A percentile compares a stretch with the other conserved stretches of the same genome.
These are phyloP conservation scores for Croton setiger DNA, from an alignment of 441 rosid species.

Conservation along the genomic window DNA sequence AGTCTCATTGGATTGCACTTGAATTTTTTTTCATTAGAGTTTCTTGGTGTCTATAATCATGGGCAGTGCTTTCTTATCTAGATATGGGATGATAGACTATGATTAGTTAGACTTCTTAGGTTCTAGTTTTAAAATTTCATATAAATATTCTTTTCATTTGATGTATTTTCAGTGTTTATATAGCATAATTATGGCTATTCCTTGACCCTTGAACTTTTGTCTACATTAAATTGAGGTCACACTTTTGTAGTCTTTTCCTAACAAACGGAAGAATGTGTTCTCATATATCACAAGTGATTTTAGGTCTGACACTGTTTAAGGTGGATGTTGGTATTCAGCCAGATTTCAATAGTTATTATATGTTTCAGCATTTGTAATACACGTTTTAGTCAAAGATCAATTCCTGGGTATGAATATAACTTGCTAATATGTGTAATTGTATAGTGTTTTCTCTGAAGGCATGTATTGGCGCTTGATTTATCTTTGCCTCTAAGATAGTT, in stretches of 20 bases:
- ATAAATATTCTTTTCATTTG: too few species aligned
- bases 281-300: neutral
- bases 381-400: neutral
- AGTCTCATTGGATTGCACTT: neutral
- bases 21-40: neutral
- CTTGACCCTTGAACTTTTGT: too few species aligned
- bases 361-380: neutral
- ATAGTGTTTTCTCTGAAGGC: neutral
- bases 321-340: neutral
- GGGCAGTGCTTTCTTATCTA: neutral
- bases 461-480: neutral
- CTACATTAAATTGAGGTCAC: neutral
- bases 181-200: too few species aligned
- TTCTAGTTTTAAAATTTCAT: too few species aligned
- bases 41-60: neutral
- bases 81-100: too few species aligned
- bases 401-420: neutral
- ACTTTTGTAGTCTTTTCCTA: neutral
- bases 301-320: too few species aligned
- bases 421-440: too few species aligned
- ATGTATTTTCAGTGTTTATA: too few species aligned
- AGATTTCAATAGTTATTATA: neutral
- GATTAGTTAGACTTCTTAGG: too few species aligned
- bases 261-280: neutral
- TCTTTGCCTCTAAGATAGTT: neutral